phyloP scores from a whole-genome alignment of 345 rosid genomes.

The Eucalyptus grandis region DNA sequence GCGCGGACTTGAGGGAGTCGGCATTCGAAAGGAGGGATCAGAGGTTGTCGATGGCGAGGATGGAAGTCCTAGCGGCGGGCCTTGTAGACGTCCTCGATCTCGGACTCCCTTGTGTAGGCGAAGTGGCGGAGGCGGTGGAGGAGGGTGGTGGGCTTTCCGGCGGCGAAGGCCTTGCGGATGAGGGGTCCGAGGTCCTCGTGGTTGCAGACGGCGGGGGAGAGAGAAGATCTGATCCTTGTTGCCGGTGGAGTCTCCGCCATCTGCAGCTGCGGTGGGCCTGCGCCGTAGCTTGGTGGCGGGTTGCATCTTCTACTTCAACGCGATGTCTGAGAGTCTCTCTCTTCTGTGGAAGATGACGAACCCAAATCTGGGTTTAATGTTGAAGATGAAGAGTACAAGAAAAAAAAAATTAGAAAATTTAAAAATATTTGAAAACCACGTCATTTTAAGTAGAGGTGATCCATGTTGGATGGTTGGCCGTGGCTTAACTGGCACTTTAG shows the following conservation, averaged over 20 bases:
- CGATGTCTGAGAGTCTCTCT: background rate
- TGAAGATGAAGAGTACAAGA: background rate
- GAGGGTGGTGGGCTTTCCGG: constrained; percentile 77
- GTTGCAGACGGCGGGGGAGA: constrained; percentile 77
- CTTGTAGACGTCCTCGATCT: constrained; percentile 91
- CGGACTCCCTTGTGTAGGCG: constrained; percentile 68
- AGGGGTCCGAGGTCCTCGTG: constrained; percentile 81
- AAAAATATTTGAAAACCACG: background rate
- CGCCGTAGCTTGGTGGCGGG: constrained; percentile 63
- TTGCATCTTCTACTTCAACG: constrained; percentile 14
- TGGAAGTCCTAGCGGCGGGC: constrained; percentile 93
- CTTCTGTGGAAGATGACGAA: background rate
- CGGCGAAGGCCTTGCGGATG: constrained; percentile 67
- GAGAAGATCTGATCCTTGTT: constrained; percentile 62
- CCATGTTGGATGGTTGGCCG: background rate
- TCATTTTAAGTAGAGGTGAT: background rate
- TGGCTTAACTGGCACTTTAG: background rate
- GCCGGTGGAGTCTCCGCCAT: constrained; percentile 54
- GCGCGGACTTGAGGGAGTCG: constrained; percentile 68
- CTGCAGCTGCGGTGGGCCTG: constrained; percentile 33
- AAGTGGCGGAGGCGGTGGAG: constrained; percentile 80
- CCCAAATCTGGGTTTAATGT: background rate
- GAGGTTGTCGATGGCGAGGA: constrained; percentile 85
- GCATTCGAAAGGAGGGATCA: constrained; percentile 91
- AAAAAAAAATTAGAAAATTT: background rate